Percentiles rank a stretch among this genome's conserved stretches.
Conservation (phyloP, 169 alveolate genomes). For the Cryptosporidium muris region DNA sequence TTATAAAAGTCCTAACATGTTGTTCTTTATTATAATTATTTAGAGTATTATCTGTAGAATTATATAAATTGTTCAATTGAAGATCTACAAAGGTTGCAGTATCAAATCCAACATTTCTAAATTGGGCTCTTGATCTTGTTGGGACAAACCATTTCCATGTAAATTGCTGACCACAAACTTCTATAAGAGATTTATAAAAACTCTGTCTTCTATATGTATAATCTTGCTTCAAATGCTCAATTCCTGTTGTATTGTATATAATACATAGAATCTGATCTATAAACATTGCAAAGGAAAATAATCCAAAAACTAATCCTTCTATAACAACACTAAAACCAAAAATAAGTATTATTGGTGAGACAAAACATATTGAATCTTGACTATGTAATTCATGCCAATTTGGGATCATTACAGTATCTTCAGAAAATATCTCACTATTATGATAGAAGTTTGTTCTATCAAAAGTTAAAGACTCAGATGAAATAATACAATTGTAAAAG, state of each 20-base stretch:
- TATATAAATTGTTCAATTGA: slow-evolving; percentile 18
- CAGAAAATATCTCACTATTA: background rate
- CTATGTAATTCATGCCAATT: background rate
- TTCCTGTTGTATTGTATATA: slow-evolving; percentile 59
- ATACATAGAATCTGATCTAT: slow-evolving; percentile 52
- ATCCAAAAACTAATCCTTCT: slow-evolving; percentile 52
- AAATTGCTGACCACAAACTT: slow-evolving; percentile 51
- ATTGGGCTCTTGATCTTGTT: slow-evolving; percentile 43
- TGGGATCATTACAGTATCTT: too few species aligned
- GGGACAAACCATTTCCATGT: slow-evolving; percentile 69
- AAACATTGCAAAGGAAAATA: slow-evolving; percentile 59
- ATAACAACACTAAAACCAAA: slow-evolving; percentile 53
- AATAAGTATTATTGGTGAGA: slow-evolving; percentile 27
- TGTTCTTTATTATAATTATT: slow-evolving; percentile 18
- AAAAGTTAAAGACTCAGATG: slow-evolving; percentile 12
- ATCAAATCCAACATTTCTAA: slow-evolving; percentile 33
- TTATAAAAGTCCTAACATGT: background rate
- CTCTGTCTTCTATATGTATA: slow-evolving; percentile 28
- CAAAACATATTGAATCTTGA: slow-evolving; percentile 4
- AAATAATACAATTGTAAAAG: slow-evolving; percentile 44
- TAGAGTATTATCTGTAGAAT: slow-evolving; percentile 21
- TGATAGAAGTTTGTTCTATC: background rate
- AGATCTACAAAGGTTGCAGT: slow-evolving; percentile 33
- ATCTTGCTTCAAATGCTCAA: slow-evolving; percentile 64
- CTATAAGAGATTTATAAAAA: slow-evolving; percentile 11